Base-by-base conservation (phyloP, 2,329 filamentous ascomycete species). In the Didymella lethalis region DNA sequence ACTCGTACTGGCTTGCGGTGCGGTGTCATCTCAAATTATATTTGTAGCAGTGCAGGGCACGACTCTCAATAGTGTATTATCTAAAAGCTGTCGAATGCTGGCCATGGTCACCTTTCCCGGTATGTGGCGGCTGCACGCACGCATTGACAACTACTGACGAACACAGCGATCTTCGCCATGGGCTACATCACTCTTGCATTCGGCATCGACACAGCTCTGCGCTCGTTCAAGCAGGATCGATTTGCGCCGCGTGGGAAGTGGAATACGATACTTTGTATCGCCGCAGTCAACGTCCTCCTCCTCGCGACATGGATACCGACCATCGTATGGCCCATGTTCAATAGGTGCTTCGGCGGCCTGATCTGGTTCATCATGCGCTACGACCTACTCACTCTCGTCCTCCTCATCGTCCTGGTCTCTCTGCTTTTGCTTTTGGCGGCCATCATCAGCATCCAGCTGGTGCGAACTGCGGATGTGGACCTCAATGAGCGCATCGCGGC, bases 171-270 rank as follows among this genome's bases (percentile, higher is more conserved):
- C 34, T 90, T 91, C 67, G 81, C 90, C 51, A 83, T 87, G 8
- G 88, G 88, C 26, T 89, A 84, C 62, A 83, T 88, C 31, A 88
- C 90, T 64, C 69, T 90, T 20, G 81, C 89, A 16, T 90, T 91
- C 64, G 86, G 85, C 14, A 62, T 88, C 57, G 89, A 91, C 72
- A 82, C 85, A 32, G 80, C 85, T 0, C 67, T 86, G 16, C 81
- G 88, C 64, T 83, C 85, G 11, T 72, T 88, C 26, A 81, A 79
- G 63, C 79, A 76, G 45, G 80, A 80, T 45, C 83, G 86, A 1
- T 90, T 90, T 64, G 81, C 84, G 4, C 78, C 83, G 1, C 82
- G 86, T 57, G 81, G 84, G 28, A 87, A 83, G 71, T 90, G 86
- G 83, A 84, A 83, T 34, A 82, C 87, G 26, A 76, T 81, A 2